Percentiles rank a stretch among this genome's conserved stretches.
These are phyloP conservation scores for Penicillium waksmanii DNA, from an alignment of 495 filamentous ascomycete genomes.

Conservation along the genomic window DNA sequence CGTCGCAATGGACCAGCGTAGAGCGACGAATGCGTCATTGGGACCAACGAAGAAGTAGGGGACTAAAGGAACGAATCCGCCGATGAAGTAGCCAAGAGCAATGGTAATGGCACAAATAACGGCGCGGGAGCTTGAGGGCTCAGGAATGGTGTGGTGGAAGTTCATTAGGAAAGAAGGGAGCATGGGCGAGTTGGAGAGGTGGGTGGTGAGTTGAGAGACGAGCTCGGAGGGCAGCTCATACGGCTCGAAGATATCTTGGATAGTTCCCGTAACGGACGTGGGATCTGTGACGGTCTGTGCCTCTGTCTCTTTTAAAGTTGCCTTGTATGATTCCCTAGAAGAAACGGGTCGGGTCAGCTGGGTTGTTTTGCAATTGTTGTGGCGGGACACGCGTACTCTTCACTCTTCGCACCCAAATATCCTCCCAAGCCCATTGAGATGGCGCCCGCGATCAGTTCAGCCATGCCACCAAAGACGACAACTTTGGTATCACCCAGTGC, in stretches of 20 bases:
- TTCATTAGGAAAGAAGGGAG: constrained; percentile 60
- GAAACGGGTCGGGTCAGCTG: neutral
- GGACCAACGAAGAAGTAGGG: constrained; percentile 74
- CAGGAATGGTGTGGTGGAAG: constrained; percentile 58
- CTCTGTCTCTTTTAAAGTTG: constrained; percentile 51
- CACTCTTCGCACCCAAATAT: constrained; percentile 70
- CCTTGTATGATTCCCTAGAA: constrained; percentile 54
- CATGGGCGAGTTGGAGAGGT: constrained; percentile 51
- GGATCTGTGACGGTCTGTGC: constrained; percentile 44
- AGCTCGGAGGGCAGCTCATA: constrained; percentile 56
- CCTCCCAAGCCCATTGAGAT: constrained; percentile 64
- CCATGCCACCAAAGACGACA: constrained; percentile 61
- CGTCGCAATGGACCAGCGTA: constrained; percentile 69
- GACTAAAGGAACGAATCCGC: constrained; percentile 72
- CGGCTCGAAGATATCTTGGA: constrained; percentile 56
- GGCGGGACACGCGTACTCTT: constrained; percentile 50
- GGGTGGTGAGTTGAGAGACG: constrained; percentile 46
- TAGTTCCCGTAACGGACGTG: constrained; percentile 38
- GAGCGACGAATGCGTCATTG: constrained; percentile 57
- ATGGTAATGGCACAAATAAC: constrained; percentile 67
- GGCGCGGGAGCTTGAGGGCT: constrained; percentile 55
- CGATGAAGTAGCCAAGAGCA: constrained; percentile 72
- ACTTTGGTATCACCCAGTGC: constrained; percentile 57
- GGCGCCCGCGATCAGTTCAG: constrained; percentile 61
- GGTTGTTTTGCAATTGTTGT: neutral